Conservation (phyloP, 2,329 filamentous ascomycete genomes). For the Alternaria consortialis region DNA sequence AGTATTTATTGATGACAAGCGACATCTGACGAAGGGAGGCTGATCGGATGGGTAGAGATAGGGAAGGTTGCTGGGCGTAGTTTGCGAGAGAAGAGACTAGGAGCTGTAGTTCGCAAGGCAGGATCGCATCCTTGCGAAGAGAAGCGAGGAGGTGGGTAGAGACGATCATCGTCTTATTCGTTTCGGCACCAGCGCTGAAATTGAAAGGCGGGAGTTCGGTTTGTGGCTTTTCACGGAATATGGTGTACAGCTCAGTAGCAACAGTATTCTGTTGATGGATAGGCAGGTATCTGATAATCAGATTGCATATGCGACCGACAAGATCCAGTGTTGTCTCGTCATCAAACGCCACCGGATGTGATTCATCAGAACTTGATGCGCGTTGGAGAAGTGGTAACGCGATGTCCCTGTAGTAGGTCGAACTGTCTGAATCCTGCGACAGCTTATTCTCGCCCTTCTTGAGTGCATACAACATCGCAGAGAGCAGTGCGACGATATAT, state of each 20-base stretch:
- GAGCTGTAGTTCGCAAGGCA: constrained; percentile 43
- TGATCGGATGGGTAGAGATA: constrained; percentile 41
- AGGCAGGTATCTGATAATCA: constrained; percentile 65
- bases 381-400: constrained; percentile 55
- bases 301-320: constrained; percentile 67
- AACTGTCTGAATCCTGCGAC: constrained; percentile 51
- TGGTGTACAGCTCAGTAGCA: constrained; percentile 63
- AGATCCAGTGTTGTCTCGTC: constrained; percentile 66
- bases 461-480: constrained; percentile 70
- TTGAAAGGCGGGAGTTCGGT: constrained; percentile 46
- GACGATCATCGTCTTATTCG: constrained; percentile 61
- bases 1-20: constrained; percentile 60
- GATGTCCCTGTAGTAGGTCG: constrained; percentile 58
- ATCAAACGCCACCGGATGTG: constrained; percentile 46
- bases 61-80: constrained; percentile 42
- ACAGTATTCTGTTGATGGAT: constrained; percentile 60
- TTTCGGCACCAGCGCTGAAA: constrained; percentile 37
- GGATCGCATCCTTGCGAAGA: constrained; percentile 47
- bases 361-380: constrained; percentile 43
- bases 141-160: constrained; percentile 67
- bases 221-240: constrained; percentile 55
- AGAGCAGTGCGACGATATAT: constrained; percentile 68
- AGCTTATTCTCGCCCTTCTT: constrained; percentile 63
- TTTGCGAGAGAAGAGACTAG: constrained; percentile 51
- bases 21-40: constrained; percentile 56